Evolutionary conservation across 1,139 yeast species (phyloP).

Genomic region (Taiozyma onychis): DNA sequence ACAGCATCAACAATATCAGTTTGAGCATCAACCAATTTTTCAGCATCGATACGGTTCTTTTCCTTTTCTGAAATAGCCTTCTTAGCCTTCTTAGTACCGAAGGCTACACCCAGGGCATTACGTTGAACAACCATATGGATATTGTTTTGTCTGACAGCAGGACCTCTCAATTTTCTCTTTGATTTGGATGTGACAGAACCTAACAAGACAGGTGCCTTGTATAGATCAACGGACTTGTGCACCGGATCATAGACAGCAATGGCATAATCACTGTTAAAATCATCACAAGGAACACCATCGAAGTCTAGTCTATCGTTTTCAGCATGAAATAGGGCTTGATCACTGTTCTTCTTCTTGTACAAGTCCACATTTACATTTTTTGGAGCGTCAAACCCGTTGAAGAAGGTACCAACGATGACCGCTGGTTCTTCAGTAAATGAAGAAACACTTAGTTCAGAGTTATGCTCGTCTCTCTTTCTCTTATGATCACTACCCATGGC

Average conservation of each 20-base stretch:
- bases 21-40: slow-evolving; percentile 66
- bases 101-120: slow-evolving; percentile 86
- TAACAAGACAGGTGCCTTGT: slow-evolving; percentile 52
- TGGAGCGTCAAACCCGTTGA: slow-evolving; percentile 70
- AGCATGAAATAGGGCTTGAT: slow-evolving; percentile 59
- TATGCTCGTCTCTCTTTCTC: slow-evolving; percentile 19
- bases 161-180: slow-evolving; percentile 50
- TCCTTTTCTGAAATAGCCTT: slow-evolving; percentile 79
- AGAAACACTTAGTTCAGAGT: slow-evolving; percentile 16
- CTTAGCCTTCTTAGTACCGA: slow-evolving; percentile 96
- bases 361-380: slow-evolving; percentile 54
- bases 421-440: slow-evolving; percentile 25
- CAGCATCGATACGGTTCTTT: slow-evolving; percentile 82
- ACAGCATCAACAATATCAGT: slow-evolving; percentile 80
- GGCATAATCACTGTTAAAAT: slow-evolving; percentile 41
- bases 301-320: slow-evolving; percentile 70
- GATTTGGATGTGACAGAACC: slow-evolving; percentile 51
- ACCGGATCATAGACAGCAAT: slow-evolving; percentile 69
- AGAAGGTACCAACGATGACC: slow-evolving; percentile 44
- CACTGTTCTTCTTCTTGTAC: slow-evolving; percentile 47
- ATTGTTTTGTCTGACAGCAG: slow-evolving; percentile 47
- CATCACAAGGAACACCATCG: slow-evolving; percentile 47
- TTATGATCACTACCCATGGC: slow-evolving; percentile 5
- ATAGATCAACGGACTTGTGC: slow-evolving; percentile 52
- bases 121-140: slow-evolving; percentile 55